Base-by-base conservation (phyloP, 352 stramenopile species). In the Phytophthora syringae region DNA sequence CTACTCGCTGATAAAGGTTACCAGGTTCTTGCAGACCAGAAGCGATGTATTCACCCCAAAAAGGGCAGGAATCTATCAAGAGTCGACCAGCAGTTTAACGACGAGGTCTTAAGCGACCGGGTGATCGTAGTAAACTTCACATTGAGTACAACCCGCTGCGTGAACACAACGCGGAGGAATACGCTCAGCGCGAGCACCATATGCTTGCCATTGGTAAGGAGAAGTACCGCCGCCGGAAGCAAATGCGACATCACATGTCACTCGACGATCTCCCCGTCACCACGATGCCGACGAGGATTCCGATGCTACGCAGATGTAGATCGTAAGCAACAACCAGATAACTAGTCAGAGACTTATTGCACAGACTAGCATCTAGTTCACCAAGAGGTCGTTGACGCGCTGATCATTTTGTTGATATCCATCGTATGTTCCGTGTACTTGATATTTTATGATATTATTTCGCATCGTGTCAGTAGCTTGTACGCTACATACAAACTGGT, bases 221-320 rank as follows among this genome's bases (percentile, higher is more conserved):
- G 44, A 27, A 27, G 5, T 52, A 52, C 25, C 44, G 44, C 25
- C 11, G 30, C 10, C 44, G 44, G 3, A 27, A 27, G 5, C 24
- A 27, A 36, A 12, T 52, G n/a, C 44, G 44, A 4, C 44, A 52
- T 12, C 44, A 25, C 6, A 50, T 45, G 50, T 45, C 21, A 11
- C 50, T 37, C 9, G 34, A 47, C 9, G 34, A 37, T 18, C 10
- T 40, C 6, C 34, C 2, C 12, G 34, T 3, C 50, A 16, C 36
- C 16, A 24, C 21, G 50, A 24, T 18, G 25, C 20, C 20, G 34
- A 47, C 15, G 34, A 25, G 7, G 21, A 47, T 16, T 18, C 30
- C 1, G 13, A 47, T 47, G 21, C 21, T 25, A 57, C 21, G 12
- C 50, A 57, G 22, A 22, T 55, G 34, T 57, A 57, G 50, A 16